Base-by-base conservation (phyloP, 306 rosid genomes). In the Trifolium repens region DNA sequence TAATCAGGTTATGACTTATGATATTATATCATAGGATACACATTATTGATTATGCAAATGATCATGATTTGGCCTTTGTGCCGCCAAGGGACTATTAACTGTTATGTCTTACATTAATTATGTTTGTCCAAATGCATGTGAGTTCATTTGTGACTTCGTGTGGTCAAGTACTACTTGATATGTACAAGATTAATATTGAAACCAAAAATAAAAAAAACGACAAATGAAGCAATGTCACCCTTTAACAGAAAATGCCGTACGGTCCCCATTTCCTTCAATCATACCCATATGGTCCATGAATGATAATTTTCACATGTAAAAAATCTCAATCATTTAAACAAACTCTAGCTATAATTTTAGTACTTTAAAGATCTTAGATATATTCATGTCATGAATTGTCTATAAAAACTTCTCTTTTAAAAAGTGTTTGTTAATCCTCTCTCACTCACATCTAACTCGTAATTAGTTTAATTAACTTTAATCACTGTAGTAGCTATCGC, bases 11-110 rank as follows among this genome's bases (percentile, higher is more conserved):
- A 49, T 0, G 47, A 43, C 2, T 49, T 49, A 49, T 0, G 47
- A 43, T 27, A 35, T 39, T 2, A 39, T 39, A n/a, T 55, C 61
- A 55, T 55, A 22, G 6, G 35, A 55, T 55, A 22, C 32, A 22
- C 61, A 22, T 55, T 55, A 59, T 59, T 15, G 14, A 7, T 59
- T 59, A 30, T 27, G 40, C 40, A 27, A 27, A 59, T 27, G 40
- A 59, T 65, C 46, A 76, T 76, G 55, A 54, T 71, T 76, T 71
- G 73, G 73, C 79, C 74, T 81, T 81, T 64, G 26, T 62, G 88
- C n/a, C 62, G 64, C 72, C 17, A 54, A 15, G 60, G 67, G 47
- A 55, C 61, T 19, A 14, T 14, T 32, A 69, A 47, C 46, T 55
- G 61, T 46, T 43, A 27, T 71, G 84, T 59, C 77, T 61, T 27